Conservation (phyloP, 1,139 yeast genomes). For the Dujonia santamariae region DNA sequence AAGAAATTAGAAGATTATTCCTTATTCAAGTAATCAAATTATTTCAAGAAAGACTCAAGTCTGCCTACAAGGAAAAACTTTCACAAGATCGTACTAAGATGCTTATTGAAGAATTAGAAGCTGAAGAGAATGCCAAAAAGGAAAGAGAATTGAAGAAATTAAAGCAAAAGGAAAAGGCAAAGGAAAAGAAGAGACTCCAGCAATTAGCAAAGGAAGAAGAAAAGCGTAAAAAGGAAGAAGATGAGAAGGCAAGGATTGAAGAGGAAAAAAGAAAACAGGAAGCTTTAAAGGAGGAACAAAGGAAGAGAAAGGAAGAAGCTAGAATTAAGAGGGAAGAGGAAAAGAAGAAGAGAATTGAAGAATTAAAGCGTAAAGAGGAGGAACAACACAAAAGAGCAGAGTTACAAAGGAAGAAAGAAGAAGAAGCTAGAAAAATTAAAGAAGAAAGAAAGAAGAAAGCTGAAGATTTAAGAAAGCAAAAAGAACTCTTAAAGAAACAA, state of each 20-base stretch:
- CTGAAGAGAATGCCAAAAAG: slow-evolving; percentile 65
- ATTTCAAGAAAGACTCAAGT: slow-evolving; percentile 67
- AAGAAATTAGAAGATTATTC: slow-evolving; percentile 73
- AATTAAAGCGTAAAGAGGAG: slow-evolving; percentile 42
- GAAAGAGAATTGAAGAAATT: slow-evolving; percentile 71
- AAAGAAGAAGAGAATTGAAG: slow-evolving; percentile 43
- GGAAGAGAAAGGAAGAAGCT: slow-evolving; percentile 47
- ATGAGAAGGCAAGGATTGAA: slow-evolving; percentile 35
- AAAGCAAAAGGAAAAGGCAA: slow-evolving; percentile 71
- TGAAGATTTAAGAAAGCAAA: slow-evolving; percentile 38
- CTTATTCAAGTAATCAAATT: slow-evolving; percentile 74
- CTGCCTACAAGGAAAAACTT: slow-evolving; percentile 69
- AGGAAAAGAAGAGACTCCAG: slow-evolving; percentile 70
- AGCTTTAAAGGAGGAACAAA: slow-evolving; percentile 41
- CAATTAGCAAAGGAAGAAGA: slow-evolving; percentile 79
- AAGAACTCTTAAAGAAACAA: slow-evolving; percentile 45
- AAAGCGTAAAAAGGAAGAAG: slow-evolving; percentile 56
- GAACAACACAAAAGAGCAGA: slow-evolving; percentile 41
- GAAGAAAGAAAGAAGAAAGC: slow-evolving; percentile 48
- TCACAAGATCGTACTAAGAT: slow-evolving; percentile 72
- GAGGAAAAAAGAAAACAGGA: slow-evolving; percentile 34
- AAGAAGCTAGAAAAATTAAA: slow-evolving; percentile 34
- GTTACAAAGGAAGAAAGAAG: slow-evolving; percentile 52
- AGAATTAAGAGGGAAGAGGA: slow-evolving; percentile 52
- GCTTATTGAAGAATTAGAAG: slow-evolving; percentile 76